Evolutionary conservation across 2,329 filamentous ascomycete species (phyloP).

Genomic region (Fusarium praegraminearum): DNA sequence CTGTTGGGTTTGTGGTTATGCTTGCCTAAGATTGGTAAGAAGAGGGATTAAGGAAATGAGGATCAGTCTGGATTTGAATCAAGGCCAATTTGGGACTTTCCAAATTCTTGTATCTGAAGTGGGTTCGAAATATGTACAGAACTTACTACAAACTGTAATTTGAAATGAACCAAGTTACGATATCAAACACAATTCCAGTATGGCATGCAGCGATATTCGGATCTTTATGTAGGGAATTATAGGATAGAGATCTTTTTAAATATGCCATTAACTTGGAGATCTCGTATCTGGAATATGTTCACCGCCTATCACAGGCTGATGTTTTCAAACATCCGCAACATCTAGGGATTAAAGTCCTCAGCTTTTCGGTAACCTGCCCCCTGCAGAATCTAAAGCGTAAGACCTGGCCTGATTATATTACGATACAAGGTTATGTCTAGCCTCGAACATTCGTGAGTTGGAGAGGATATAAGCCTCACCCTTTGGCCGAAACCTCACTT

Average conservation of each 20-base stretch:
- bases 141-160: neutral
- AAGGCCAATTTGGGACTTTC: neutral
- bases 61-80: neutral
- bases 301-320: neutral
- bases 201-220: neutral
- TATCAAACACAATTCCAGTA: neutral
- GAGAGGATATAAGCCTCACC: neutral
- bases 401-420: no score
- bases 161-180: neutral
- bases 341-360: neutral
- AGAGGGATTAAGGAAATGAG: conserved; percentile 49
- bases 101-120: neutral
- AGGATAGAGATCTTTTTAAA: neutral
- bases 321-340: neutral
- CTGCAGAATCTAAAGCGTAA: no score
- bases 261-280: neutral
- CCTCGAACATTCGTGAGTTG: neutral
- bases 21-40: conserved; percentile 58
- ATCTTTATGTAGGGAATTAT: neutral
- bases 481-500: neutral
- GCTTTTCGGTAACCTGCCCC: no score
- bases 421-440: no score
- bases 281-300: neutral
- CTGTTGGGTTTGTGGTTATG: conserved; percentile 61
- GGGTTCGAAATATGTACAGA: neutral